Percentiles rank a stretch among this genome's conserved stretches.
Evolutionary conservation across 106 monocot species (phyloP).

Genomic region (Chionographis japonica): DNA sequence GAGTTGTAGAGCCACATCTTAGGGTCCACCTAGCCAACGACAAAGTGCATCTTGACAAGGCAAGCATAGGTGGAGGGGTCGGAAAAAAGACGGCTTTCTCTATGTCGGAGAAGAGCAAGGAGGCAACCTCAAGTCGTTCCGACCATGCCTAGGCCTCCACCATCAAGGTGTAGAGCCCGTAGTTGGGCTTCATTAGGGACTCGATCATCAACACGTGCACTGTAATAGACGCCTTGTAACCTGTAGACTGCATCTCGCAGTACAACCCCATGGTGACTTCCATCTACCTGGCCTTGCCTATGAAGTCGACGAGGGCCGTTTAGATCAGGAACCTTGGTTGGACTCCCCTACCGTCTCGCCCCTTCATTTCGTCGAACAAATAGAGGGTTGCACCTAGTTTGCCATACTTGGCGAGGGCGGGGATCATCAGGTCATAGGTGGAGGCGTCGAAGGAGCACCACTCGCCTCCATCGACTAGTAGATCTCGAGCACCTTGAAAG

Average conservation of each 20-base stretch:
- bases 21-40: slow-evolving; percentile 59
- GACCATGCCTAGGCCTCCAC: slow-evolving; percentile 81
- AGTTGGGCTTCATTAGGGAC: slow-evolving; percentile 81
- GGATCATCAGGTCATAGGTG: slow-evolving; percentile 79
- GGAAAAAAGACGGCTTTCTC: slow-evolving; percentile 91
- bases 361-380: slow-evolving; percentile 56
- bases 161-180: slow-evolving; percentile 78
- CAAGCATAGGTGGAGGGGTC: slow-evolving; percentile 68
- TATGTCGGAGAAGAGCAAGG: slow-evolving; percentile 67
- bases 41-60: slow-evolving; percentile 69
- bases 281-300: slow-evolving; percentile 80
- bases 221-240: slow-evolving; percentile 39
- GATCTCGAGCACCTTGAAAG: slow-evolving; percentile 89
- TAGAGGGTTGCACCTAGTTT: slow-evolving; percentile 65
- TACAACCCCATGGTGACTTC: slow-evolving; percentile 67
- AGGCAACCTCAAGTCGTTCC: slow-evolving; percentile 58
- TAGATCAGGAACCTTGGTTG: slow-evolving; percentile 42
- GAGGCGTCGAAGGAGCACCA: slow-evolving; percentile 33
- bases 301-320: slow-evolving; percentile 57
- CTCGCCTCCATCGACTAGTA: slow-evolving; percentile 49
- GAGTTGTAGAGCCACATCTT: slow-evolving; percentile 78
- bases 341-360: not conserved
- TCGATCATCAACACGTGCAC: slow-evolving; percentile 67
- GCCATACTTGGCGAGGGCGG: slow-evolving; percentile 72
- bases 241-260: slow-evolving; percentile 57